Evolutionary conservation across 2,329 filamentous ascomycete genomes (phyloP), one percentile per base, ranked within the genome.

Genomic region (Diaporthe amygdali): DNA sequence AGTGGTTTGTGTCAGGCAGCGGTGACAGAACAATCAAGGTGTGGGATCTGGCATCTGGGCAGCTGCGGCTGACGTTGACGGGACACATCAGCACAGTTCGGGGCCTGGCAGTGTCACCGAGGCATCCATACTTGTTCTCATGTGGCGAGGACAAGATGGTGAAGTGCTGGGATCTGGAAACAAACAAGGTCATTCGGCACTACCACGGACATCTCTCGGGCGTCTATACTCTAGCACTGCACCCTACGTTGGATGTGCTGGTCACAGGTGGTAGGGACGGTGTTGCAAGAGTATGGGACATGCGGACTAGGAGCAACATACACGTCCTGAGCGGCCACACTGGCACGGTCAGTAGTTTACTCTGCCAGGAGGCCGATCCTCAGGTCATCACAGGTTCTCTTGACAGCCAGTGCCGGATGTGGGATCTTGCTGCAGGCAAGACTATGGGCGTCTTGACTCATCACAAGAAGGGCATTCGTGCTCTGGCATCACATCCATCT

Each of bases 111-210:
- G 94, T 99, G 9, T 97, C 94, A 25, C 94, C 95, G 20, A 88
- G 96, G 56, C 96, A 99, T 83, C 97, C 96, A 0, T 99, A 99
- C 79, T 88, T 99, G 12, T 99, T 99, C 82, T 97, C 95, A 14
- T 99, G 96, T 78, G 97, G 94, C 71, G 96, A 99, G 82, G 96
- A 99, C 81, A 99, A 99, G 86, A 98, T 98, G 95, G 96, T 99
- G 74, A 99, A 99, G 83, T 99, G 96, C 84, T 99, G 96, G 96
- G 96, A 99, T 84, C 85, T 99, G 75, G 96, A 99, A 82, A 98
- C 96, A n/a, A 99, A 99, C 85, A 98, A 98, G 82, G 96, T 99
- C 72, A 98, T 98, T 79, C 90, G 96, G 47, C 95, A 98, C 82
- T 99, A 98, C 81, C 96, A 99, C 81, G 97, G 97, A 22, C 96